Conservation (phyloP, 495 filamentous ascomycete genomes). For the Neurospora pannonica region DNA sequence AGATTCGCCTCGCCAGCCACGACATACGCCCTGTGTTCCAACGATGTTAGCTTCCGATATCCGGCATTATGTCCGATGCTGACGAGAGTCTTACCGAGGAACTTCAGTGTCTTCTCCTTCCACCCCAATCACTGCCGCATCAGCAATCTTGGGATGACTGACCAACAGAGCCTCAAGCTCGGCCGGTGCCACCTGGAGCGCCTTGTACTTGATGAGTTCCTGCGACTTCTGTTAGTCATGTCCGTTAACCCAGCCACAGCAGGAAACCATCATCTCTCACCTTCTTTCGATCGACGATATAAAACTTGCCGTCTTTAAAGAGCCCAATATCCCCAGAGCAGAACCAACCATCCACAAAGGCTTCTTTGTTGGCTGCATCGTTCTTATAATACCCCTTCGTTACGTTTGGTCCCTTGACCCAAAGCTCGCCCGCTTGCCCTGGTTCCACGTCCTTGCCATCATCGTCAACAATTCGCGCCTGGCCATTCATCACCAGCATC, state of each 20-base stretch:
- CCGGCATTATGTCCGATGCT: no score
- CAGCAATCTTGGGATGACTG: constrained; percentile 57
- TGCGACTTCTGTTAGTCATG: neutral
- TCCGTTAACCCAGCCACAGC: neutral
- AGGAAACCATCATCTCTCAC: constrained; percentile 2
- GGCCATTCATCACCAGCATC: constrained; percentile 45
- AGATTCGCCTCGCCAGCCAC: constrained; percentile 33
- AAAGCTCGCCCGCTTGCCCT: constrained; percentile 24
- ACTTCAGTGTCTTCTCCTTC: constrained; percentile 61
- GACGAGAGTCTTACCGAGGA: constrained; percentile 31
- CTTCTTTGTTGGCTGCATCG: constrained; percentile 47
- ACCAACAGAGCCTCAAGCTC: constrained; percentile 70
- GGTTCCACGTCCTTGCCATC: constrained; percentile 36
- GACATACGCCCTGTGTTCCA: constrained; percentile 51
- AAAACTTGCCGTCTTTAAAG: constrained; percentile 40
- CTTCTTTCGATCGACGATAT: constrained; percentile 68
- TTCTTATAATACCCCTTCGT: constrained; percentile 64
- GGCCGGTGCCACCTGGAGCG: constrained; percentile 68
- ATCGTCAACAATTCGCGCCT: constrained; percentile 34
- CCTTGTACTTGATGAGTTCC: constrained; percentile 41
- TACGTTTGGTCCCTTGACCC: constrained; percentile 42
- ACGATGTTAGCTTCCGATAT: neutral
- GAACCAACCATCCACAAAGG: constrained; percentile 54
- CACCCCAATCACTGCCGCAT: constrained; percentile 72
- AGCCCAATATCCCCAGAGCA: constrained; percentile 60